Base-by-base conservation (phyloP, 768 basidiomycete genomes). In the Boletus insuetus region DNA sequence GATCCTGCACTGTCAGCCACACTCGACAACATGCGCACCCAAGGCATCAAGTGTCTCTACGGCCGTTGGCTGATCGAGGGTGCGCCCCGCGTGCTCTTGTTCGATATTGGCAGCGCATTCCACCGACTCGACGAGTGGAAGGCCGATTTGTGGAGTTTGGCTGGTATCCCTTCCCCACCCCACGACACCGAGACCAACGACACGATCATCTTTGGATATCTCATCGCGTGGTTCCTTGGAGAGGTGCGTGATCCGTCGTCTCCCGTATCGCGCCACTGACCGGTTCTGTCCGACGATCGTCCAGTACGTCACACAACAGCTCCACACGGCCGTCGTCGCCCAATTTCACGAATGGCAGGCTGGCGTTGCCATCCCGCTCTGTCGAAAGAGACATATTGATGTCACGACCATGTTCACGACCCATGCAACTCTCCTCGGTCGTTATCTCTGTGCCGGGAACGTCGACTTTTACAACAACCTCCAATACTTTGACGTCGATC, bases 301-400 rank as follows among this genome's bases (percentile, higher is more conserved):
- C 3, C 69, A 94, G 91, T 94, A 92, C 66, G 86, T 91, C 39
- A 67, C 89, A 26, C 85, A 84, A 41, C 91, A 97, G 69, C 80
- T 89, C 32, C 77, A 81, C 50, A 91, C 85, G 6, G 94, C 95
- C 17, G 91, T 98, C 64, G 82, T 98, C 54, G 95, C 94, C 61
- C 97, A 99, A 74, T 97, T 99, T 78, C 97, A 99, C 72, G 97
- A 99, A 74, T 99, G 97, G 97, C 97, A 98, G 70, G 96, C 94
- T 10, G 95, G 96, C 43, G 84, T 97, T 44, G 93, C 95, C 24
- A 97, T 98, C 53, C 88, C 93, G 9, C 82, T 98, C 14, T 96
- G 93, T 73, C 82, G 97, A 60, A 98, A 97, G 75, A 83, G 97
- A 49, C 95, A 97, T 69, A 88, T 99, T 68, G 97, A 99, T 74